Evolutionary conservation across 495 filamentous ascomycete genomes (phyloP).

Genomic region (Aspergillus ellipticus): DNA sequence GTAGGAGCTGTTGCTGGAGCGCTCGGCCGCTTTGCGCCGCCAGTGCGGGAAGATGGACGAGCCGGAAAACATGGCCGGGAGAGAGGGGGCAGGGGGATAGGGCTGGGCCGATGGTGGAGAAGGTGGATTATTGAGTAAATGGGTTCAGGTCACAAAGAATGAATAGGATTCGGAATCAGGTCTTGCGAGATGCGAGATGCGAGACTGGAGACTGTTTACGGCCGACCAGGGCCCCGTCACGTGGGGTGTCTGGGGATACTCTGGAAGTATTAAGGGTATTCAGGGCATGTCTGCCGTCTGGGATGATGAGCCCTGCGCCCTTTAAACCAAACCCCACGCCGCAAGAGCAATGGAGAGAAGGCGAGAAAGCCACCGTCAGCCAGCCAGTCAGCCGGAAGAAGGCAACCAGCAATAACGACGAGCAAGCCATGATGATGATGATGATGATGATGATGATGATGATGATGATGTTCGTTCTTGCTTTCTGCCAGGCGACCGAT

Average conservation of each 20-base stretch:
- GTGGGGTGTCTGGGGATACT: conserved; percentile 1
- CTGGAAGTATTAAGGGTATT: no score
- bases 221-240: conserved; percentile 2
- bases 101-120: neutral
- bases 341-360: no score
- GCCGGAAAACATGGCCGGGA: conserved; percentile 17
- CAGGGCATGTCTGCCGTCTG: no score
- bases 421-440: no score
- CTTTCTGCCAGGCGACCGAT: neutral
- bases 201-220: neutral
- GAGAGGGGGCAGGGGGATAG: neutral
- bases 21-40: conserved; percentile 25
- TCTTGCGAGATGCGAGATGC: no score
- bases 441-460: no score
- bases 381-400: conserved; percentile 5
- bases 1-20: conserved; percentile 28
- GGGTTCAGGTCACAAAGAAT: no score
- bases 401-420: conserved; percentile 4
- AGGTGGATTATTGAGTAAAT: no score
- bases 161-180: no score
- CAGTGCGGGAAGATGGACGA: conserved; percentile 25
- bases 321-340: no score
- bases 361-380: neutral
- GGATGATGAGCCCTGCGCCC: no score
- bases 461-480: no score